Conservation (phyloP, 2,329 filamentous ascomycete species). For the Emericellopsis atlantica region DNA sequence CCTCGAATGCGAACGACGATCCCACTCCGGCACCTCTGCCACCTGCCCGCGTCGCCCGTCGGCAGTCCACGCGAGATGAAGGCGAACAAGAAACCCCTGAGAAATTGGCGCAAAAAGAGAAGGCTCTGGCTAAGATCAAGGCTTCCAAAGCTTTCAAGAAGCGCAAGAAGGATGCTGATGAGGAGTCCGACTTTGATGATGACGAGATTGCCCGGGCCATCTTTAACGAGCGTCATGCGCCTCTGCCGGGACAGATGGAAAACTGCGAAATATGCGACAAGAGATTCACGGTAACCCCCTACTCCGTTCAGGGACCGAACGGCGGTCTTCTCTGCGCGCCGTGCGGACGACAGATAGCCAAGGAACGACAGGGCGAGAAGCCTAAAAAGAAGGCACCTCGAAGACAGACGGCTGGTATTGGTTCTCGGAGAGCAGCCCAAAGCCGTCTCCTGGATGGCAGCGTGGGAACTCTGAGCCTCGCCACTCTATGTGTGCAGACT, state of each 20-base stretch:
- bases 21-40: not conserved
- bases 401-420: slow-evolving; percentile 38
- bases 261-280: slow-evolving; percentile 80
- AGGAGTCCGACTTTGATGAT: slow-evolving; percentile 36
- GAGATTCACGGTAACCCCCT: slow-evolving; percentile 85
- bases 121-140: slow-evolving; percentile 49
- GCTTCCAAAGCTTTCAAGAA: slow-evolving; percentile 45
- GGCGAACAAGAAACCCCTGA: slow-evolving; percentile 12
- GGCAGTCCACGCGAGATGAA: slow-evolving; percentile 2
- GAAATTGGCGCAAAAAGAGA: slow-evolving; percentile 34
- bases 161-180: slow-evolving; percentile 26
- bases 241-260: slow-evolving; percentile 72
- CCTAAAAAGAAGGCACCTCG: slow-evolving; percentile 27
- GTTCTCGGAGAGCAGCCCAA: slow-evolving; percentile 61
- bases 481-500: slow-evolving; percentile 50
- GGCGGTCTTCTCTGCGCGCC: slow-evolving; percentile 76
- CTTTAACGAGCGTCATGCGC: slow-evolving; percentile 32
- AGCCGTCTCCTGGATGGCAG: slow-evolving; percentile 75
- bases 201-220: slow-evolving; percentile 36
- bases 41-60: not conserved
- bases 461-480: slow-evolving; percentile 55
- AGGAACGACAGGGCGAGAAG: slow-evolving; percentile 36
- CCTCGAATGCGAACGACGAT: too few species aligned
- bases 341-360: slow-evolving; percentile 64
- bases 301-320: slow-evolving; percentile 69